These are phyloP conservation scores for Chrysoporthe austroafricana DNA, from an alignment of 2,329 filamentous ascomycete species.

Conservation along the genomic window DNA sequence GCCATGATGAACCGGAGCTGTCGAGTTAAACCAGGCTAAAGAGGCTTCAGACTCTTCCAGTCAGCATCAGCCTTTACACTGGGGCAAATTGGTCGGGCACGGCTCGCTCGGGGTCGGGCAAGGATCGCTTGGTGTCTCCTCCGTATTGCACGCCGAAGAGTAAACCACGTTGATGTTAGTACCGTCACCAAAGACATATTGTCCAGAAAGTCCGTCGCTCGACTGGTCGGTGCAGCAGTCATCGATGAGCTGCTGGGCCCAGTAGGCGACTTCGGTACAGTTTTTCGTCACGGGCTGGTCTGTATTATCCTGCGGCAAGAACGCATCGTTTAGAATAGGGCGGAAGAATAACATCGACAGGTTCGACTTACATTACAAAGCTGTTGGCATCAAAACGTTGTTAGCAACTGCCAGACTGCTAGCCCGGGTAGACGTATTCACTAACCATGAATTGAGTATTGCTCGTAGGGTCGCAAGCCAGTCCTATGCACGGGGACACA, in stretches of 20 bases:
- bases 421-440: neutral
- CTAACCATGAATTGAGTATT: constrained; percentile 5
- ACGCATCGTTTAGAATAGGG: neutral
- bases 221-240: neutral
- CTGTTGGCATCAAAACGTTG: neutral
- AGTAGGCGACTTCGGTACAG: neutral
- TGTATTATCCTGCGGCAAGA: neutral
- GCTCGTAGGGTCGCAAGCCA: constrained; percentile 4
- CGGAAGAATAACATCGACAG: neutral
- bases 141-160: neutral
- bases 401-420: neutral
- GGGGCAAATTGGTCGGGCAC: neutral
- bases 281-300: neutral
- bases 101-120: neutral
- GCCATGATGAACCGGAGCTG: neutral
- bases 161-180: constrained; percentile 7
- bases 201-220: neutral
- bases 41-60: neutral
- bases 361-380: neutral
- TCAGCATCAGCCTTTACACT: neutral
- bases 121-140: constrained; percentile 2
- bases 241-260: neutral
- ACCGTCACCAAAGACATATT: constrained; percentile 4
- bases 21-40: neutral
- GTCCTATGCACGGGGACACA: constrained; percentile 14